Conservation (phyloP, 108 stramenopile genomes). For the Conticribra guillardii region DNA sequence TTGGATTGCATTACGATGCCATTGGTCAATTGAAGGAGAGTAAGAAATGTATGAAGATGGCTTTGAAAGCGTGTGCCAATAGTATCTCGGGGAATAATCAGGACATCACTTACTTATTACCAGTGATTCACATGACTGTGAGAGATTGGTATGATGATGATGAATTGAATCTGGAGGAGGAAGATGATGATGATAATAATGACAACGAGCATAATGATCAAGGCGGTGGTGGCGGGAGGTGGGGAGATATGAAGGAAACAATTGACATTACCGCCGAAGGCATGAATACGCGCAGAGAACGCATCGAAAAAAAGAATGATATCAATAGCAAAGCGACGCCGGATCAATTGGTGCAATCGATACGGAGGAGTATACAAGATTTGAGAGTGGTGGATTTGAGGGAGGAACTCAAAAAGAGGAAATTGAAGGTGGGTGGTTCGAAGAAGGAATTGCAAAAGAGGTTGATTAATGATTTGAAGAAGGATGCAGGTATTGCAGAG, state of each 20-base stretch:
- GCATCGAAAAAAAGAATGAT: slow-evolving; percentile 1
- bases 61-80: slow-evolving; percentile 54
- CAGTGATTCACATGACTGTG: slow-evolving; percentile 78
- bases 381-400: slow-evolving; percentile 59
- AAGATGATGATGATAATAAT: slow-evolving; percentile 27
- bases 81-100: slow-evolving; percentile 61
- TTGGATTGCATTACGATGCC: slow-evolving; percentile 83
- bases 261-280: slow-evolving; percentile 2
- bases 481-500: slow-evolving; percentile 44
- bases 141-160: slow-evolving; percentile 90
- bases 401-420: slow-evolving; percentile 59
- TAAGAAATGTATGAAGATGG: slow-evolving; percentile 84
- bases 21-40: slow-evolving; percentile 62
- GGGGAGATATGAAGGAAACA: not conserved
- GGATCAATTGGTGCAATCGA: slow-evolving; percentile 44
- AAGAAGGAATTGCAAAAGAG: slow-evolving; percentile 67
- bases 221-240: slow-evolving; percentile 6
- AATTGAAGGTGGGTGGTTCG: slow-evolving; percentile 56
- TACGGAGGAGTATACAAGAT: slow-evolving; percentile 58
- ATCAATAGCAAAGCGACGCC: slow-evolving; percentile 17
- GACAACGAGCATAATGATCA: slow-evolving; percentile 15
- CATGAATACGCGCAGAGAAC: slow-evolving; percentile 1
- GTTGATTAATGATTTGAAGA: slow-evolving; percentile 62
- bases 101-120: slow-evolving; percentile 72
- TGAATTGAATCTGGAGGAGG: slow-evolving; percentile 33